These are phyloP conservation scores for Penicillium crystallinum DNA, from an alignment of 495 filamentous ascomycete species.

Conservation along the genomic window DNA sequence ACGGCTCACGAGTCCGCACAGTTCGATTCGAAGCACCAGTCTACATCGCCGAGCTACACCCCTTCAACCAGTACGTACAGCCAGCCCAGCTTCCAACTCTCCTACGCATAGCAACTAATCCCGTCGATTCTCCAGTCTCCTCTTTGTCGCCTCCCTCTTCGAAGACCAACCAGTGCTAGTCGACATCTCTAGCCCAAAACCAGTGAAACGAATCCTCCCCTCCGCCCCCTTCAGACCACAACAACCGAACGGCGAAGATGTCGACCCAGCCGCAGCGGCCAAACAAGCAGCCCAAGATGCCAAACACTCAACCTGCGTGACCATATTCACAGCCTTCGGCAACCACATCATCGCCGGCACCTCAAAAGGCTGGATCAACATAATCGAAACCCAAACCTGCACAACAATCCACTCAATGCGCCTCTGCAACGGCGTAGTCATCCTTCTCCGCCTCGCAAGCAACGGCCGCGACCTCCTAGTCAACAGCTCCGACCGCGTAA, in stretches of 20 bases:
- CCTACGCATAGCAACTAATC: conserved; percentile 3
- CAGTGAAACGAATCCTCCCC: conserved; percentile 70
- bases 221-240: conserved; percentile 69
- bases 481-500: conserved; percentile 87
- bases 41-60: conserved; percentile 92
- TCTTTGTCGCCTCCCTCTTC: conserved; percentile 83
- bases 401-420: conserved; percentile 81
- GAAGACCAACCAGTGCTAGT: conserved; percentile 89
- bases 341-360: conserved; percentile 87
- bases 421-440: conserved; percentile 80
- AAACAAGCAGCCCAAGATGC: conserved; percentile 89
- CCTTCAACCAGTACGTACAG: conserved; percentile 73
- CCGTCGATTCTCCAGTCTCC: conserved; percentile 48
- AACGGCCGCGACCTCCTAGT: conserved; percentile 83
- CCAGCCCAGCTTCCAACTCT: neutral
- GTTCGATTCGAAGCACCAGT: conserved; percentile 87
- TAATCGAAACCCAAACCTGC: conserved; percentile 74
- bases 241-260: conserved; percentile 53
- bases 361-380: conserved; percentile 91
- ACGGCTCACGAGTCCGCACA: conserved; percentile 61
- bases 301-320: conserved; percentile 86
- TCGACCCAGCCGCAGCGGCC: conserved; percentile 59
- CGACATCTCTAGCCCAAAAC: conserved; percentile 60
- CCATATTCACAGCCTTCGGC: conserved; percentile 78
- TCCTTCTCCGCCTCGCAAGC: conserved; percentile 73